A percentile compares a stretch with the other conserved stretches of the same genome.
Evolutionary conservation across 2,329 filamentous ascomycete genomes (phyloP).

Genomic region (Diplodia sapinea): DNA sequence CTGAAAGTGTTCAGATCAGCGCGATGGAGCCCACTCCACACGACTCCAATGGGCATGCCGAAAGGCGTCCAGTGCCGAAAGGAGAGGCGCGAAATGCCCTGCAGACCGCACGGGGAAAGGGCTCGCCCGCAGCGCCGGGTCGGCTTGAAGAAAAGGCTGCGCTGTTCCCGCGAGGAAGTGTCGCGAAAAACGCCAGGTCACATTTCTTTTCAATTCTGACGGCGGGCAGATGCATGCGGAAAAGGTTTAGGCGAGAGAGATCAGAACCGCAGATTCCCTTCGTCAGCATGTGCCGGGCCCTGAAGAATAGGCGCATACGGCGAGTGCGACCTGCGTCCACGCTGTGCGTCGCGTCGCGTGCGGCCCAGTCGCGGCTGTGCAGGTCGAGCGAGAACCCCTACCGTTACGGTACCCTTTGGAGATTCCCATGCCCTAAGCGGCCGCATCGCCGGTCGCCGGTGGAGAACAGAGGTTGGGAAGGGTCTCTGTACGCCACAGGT

Average conservation of each 20-base stretch:
- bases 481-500: slow-evolving; percentile 16
- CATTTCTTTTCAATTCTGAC: not conserved
- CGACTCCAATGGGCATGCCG: slow-evolving; percentile 22
- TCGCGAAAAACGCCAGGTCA: slow-evolving; percentile 8
- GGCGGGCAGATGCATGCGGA: not conserved
- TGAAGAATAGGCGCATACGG: slow-evolving; percentile 11
- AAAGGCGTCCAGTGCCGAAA: slow-evolving; percentile 7
- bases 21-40: slow-evolving; percentile 15
- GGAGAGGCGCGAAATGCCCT: slow-evolving; percentile 11
- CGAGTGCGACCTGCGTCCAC: slow-evolving; percentile 13
- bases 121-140: slow-evolving; percentile 14
- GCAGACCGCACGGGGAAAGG: slow-evolving; percentile 17
- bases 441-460: slow-evolving; percentile 24
- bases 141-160: slow-evolving; percentile 2
- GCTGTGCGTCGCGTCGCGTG: slow-evolving; percentile 4
- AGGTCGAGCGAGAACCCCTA: not conserved
- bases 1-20: slow-evolving; percentile 10
- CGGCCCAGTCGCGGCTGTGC: slow-evolving; percentile 7
- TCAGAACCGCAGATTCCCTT: slow-evolving; percentile 15
- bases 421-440: slow-evolving; percentile 16
- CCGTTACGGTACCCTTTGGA: not conserved
- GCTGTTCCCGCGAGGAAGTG: too few species aligned
- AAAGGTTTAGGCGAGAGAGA: slow-evolving; percentile 23
- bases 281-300: slow-evolving; percentile 19
- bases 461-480: slow-evolving; percentile 18